phyloP scores from a whole-genome alignment of 2,329 filamentous ascomycete species.

The Apiospora aurea region DNA sequence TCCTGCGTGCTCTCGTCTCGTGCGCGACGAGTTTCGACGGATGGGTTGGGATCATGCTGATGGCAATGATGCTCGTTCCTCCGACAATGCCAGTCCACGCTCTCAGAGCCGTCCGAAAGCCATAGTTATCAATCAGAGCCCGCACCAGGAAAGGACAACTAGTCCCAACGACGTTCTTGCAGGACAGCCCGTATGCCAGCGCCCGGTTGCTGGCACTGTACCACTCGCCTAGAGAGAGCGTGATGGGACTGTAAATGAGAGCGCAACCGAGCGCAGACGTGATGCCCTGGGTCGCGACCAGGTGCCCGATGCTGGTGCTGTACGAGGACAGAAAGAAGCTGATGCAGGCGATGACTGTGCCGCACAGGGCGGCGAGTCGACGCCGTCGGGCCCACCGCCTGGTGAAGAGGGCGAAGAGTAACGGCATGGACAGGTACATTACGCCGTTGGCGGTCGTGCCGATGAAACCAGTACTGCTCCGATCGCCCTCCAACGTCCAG shows the following conservation, averaged over 20 bases:
- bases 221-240: slow-evolving; percentile 60
- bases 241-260: slow-evolving; percentile 57
- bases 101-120: slow-evolving; percentile 59
- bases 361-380: slow-evolving; percentile 36
- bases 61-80: slow-evolving; percentile 40
- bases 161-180: slow-evolving; percentile 59
- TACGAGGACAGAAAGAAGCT: slow-evolving; percentile 29
- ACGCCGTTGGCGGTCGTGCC: slow-evolving; percentile 56
- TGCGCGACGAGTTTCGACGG: slow-evolving; percentile 49
- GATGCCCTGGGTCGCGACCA: slow-evolving; percentile 68
- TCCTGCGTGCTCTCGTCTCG: slow-evolving; percentile 42
- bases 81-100: slow-evolving; percentile 57
- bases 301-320: slow-evolving; percentile 39
- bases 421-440: slow-evolving; percentile 59
- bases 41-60: slow-evolving; percentile 54
- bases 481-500: background rate
- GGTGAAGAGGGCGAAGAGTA: background rate
- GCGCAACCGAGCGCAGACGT: slow-evolving; percentile 66
- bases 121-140: slow-evolving; percentile 55
- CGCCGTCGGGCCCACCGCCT: background rate
- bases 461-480: background rate
- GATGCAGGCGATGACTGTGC: slow-evolving; percentile 34
- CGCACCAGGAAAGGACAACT: slow-evolving; percentile 60
- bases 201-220: slow-evolving; percentile 61
- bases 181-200: slow-evolving; percentile 67